A percentile compares a stretch with the other conserved stretches of the same genome.
phyloP scores from a whole-genome alignment of 495 filamentous ascomycete species.

The Alectoria sarmentosa region DNA sequence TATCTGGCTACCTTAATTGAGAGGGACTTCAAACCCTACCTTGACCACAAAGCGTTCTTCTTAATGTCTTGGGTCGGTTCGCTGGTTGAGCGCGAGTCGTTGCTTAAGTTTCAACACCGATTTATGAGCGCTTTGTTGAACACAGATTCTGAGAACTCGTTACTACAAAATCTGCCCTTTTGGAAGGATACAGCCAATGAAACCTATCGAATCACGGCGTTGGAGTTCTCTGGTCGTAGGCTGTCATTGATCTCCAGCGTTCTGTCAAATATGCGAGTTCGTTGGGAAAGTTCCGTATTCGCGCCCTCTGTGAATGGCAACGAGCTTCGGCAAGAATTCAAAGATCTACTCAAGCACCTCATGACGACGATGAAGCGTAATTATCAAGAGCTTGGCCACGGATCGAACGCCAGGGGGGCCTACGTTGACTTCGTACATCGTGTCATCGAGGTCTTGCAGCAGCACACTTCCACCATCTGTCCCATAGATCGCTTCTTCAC shows the following conservation, averaged over 20 bases:
- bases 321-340: conserved; percentile 46
- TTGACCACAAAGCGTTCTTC: conserved; percentile 43
- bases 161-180: conserved; percentile 60
- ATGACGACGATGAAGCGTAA: conserved; percentile 65
- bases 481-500: conserved; percentile 62
- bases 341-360: conserved; percentile 45
- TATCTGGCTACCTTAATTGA: conserved; percentile 54
- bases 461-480: conserved; percentile 57
- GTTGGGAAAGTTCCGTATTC: conserved; percentile 37
- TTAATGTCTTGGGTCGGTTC: conserved; percentile 52
- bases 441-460: conserved; percentile 56
- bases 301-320: conserved; percentile 28
- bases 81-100: conserved; percentile 58
- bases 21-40: conserved; percentile 36
- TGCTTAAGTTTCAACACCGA: conserved; percentile 61
- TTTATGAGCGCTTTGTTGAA: conserved; percentile 53
- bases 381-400: conserved; percentile 52
- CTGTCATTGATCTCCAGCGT: conserved; percentile 54
- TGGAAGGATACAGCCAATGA: conserved; percentile 34
- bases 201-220: conserved; percentile 42
- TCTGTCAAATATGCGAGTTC: conserved; percentile 58
- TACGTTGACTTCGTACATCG: conserved; percentile 64
- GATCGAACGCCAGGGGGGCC: conserved; percentile 37
- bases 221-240: conserved; percentile 52
- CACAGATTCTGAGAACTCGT: conserved; percentile 35